Evolutionary conservation across 257 asterid species (phyloP), one percentile per base, ranked within the genome.

Genomic region (Salvia hispanica): DNA sequence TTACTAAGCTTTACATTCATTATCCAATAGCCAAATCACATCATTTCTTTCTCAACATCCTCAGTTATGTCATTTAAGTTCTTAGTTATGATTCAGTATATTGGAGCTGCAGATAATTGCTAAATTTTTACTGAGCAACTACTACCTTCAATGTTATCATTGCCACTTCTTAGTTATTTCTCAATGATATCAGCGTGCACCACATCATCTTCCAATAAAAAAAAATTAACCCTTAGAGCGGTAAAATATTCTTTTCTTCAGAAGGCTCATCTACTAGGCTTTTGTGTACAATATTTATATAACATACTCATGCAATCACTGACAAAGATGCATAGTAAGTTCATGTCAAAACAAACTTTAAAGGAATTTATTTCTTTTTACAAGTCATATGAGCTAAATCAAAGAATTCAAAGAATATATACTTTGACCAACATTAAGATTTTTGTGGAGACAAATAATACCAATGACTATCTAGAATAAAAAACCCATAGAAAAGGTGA

Each of bases 371-470:
- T 31, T 58, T 14, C 3, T 36, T 6, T 7, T n/a, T 37, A 58
- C 8, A 58, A 58, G n/a, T 58, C 8, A 2, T 37, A 58, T 9
- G 34, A 36, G 31, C 47, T 37, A 33, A 36, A 56, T 56, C 36
- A 7, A 57, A 13, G 28, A 57, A 7, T 57, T 60, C 5, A 6
- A 40, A 37, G 50, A 48, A 39, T 4, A 36, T 18, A 18, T 46
- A 55, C 12, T 58, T 74, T 53, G 28, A 28, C 42, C 15, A 62
- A 74, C 60, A 70, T 15, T 40, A 16, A 62, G 16, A 21, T 18
- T 52, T 58, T 54, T 18, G 11, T 51, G 2, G 57, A 33, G 68
- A 52, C 4, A 34, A 62, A 58, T 48, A 9, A 66, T 12, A 55
- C 31, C 53, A 73, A 61, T 15, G 0, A 14, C 16, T 34, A n/a